A percentile compares a stretch with the other conserved stretches of the same genome.
Evolutionary conservation across 768 basidiomycete genomes (phyloP).

Genomic region (Lactarius vividus): DNA sequence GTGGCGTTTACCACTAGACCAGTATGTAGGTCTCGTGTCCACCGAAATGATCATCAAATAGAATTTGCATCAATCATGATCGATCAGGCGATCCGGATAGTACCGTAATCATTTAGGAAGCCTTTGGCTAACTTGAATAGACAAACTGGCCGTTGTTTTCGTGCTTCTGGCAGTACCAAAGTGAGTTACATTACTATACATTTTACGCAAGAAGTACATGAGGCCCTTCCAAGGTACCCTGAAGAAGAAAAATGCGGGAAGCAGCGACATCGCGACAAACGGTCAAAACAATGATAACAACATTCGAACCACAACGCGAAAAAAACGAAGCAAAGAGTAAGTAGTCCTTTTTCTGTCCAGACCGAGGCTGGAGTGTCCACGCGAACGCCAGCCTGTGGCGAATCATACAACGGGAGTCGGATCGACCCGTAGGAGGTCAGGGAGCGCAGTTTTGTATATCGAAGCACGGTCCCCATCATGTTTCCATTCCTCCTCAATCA

Average conservation of each 20-base stretch:
- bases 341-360: background rate
- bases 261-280: background rate
- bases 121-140: background rate
- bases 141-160: background rate
- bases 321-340: background rate
- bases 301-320: background rate
- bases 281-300: background rate
- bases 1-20: no score
- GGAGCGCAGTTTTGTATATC: constrained; percentile 14
- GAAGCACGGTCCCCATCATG: constrained; percentile 21
- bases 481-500: constrained; percentile 22
- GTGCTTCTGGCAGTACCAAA: background rate
- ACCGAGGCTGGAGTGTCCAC: background rate
- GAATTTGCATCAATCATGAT: no score
- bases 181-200: background rate
- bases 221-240: background rate
- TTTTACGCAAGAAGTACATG: background rate
- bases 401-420: background rate
- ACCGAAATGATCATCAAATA: no score
- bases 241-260: background rate
- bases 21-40: no score
- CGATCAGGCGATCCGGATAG: no score
- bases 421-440: constrained; percentile 1
- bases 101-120: background rate
- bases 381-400: background rate